Base-by-base conservation (phyloP, 2,329 filamentous ascomycete genomes). In the Colletotrichum shisoi region DNA sequence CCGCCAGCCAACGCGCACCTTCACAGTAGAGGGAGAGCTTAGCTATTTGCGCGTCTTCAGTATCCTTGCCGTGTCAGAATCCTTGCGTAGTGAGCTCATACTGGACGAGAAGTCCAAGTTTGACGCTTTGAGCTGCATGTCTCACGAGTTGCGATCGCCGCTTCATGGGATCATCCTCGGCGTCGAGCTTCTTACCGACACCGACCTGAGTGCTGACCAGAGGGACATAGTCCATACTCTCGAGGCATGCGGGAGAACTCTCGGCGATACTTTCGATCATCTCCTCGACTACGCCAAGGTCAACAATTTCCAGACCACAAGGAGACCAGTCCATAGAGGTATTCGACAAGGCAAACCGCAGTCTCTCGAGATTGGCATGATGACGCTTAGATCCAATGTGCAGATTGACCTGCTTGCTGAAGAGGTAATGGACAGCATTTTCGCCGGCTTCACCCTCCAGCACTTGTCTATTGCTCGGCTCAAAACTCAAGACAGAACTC, bases 101-200 rank as follows among this genome's bases (percentile, higher is more conserved):
- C 68, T 71, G 9, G 75, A 74, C 5, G 76, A 77, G 57, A 77
- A 73, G 57, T 79, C 82, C 49, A 84, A 85, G 12, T 39, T 82
- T 2, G 85, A 87, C 67, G 84, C 87, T 48, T 80, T 89, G 7
- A 83, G 84, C 0, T 87, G 83, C 2, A 81, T 89, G 12, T 86
- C 83, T 7, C 87, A 89, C 70, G 87, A 89, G 71, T 74, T 89
- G n/a, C 80, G 87, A 11, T 87, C 83, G 1, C 87, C 87, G 0
- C 76, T 89, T 1, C 86, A 89, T 64, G 87, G 86, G 3, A 83
- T 89, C 40, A 75, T 89, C 0, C 81, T 84, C 0, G 85, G 78
- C 65, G 78, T 80, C 2, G 84, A 87, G 68, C 74, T 87, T 3
- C 71, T 88, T 0, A 79, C 80, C 4, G 84, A 86, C 21, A 85